Evolutionary conservation across 2,329 filamentous ascomycete genomes (phyloP), one percentile per base, ranked within the genome.

Genomic region (Alternaria sp.): DNA sequence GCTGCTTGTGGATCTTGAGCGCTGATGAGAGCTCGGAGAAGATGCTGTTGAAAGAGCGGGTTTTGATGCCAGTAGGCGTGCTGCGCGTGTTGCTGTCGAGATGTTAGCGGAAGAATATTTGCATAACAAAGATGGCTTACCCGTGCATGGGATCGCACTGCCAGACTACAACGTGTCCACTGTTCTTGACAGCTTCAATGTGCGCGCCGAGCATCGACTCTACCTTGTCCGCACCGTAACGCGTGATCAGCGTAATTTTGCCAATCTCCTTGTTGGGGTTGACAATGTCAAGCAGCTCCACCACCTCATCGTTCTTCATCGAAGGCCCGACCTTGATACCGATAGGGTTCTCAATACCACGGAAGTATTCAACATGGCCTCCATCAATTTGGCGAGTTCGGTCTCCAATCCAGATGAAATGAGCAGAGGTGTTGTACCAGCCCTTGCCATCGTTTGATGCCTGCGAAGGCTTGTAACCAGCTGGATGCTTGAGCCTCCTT

Each of bases 141-240:
- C 95, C 95, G 80, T 99, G 95, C 95, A 99, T 99, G 23, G 95
- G 95, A 79, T 99, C 95, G 80, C 94, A 98, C 80, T 98, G 95
- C 94, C 94, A 98, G 69, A 97, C 92, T 4, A 96, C 92, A 23
- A 84, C 71, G 72, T 90, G 87, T 0, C 84, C 92, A 56, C 90
- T 93, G 69, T 84, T 84, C 77, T 95, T 90, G 26, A 99, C 94
- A 36, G 92, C 92, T 67, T 90, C 87, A 75, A 99, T 98, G 78
- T 98, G 95, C 8, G 81, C 83, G 0, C 93, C 92, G 0, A 99
- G 85, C 62, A 96, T 86, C 5, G 85, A 79, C 49, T 86, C 82
- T 40, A 99, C 92, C 67, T 90, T 91, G 40, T 82, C 81, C 14
- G 91, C 91, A 60, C 95, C 95, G 80, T 98, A 98, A 37, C 95